Evolutionary conservation across 306 rosid species (phyloP).

Genomic region (Carpinus fangiana): DNA sequence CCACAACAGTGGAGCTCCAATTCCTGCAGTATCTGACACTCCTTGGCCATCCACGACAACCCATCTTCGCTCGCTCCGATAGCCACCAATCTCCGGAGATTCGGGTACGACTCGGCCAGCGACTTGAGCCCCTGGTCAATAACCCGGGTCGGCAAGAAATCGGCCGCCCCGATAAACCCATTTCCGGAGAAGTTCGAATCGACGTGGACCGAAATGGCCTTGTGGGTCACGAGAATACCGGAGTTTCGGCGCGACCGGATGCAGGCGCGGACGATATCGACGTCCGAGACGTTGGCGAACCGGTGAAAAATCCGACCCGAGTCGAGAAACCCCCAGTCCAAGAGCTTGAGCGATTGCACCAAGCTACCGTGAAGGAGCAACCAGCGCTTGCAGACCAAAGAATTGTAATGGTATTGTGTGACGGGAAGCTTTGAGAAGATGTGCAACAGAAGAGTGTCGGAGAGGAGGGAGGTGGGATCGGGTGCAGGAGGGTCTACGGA

Average conservation of each 20-base stretch:
- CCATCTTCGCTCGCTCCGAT: slow-evolving; percentile 82
- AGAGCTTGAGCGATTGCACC: slow-evolving; percentile 55
- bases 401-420: slow-evolving; percentile 53
- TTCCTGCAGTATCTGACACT: slow-evolving; percentile 76
- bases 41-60: slow-evolving; percentile 66
- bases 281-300: slow-evolving; percentile 73
- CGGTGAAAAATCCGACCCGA: slow-evolving; percentile 71
- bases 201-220: slow-evolving; percentile 40
- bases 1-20: slow-evolving; percentile 83
- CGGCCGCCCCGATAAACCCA: slow-evolving; percentile 35
- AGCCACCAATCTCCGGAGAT: slow-evolving; percentile 59
- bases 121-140: slow-evolving; percentile 70
- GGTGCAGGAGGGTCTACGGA: slow-evolving; percentile 16
- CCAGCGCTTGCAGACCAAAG: slow-evolving; percentile 92
- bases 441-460: slow-evolving; percentile 64
- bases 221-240: slow-evolving; percentile 48
- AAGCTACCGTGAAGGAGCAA: slow-evolving; percentile 73
- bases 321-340: slow-evolving; percentile 72
- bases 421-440: slow-evolving; percentile 62
- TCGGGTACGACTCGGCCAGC: slow-evolving; percentile 75
- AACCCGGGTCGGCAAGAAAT: slow-evolving; percentile 57
- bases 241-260: slow-evolving; percentile 50
- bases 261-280: slow-evolving; percentile 61
- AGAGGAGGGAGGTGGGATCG: slow-evolving; percentile 57
- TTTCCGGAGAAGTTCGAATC: slow-evolving; percentile 41